These are phyloP conservation scores for Acer campestre DNA, from an alignment of 345 rosid genomes.

Conservation along the genomic window DNA sequence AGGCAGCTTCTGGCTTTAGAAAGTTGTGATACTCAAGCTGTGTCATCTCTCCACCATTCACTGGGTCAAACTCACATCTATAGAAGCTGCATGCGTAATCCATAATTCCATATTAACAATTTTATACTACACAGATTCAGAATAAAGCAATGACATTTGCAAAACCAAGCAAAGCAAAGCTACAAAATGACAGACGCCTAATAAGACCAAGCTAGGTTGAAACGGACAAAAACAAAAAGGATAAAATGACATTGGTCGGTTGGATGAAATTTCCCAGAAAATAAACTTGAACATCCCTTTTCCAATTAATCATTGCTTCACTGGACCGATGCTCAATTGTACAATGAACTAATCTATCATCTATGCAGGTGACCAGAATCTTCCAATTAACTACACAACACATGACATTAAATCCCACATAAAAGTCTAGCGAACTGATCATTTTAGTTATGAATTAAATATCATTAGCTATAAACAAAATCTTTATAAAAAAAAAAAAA, in stretches of 20 bases:
- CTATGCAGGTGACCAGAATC: not conserved
- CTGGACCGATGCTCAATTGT: no score
- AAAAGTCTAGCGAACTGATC: not conserved
- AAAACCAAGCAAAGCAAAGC: not conserved
- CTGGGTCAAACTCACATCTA: conserved; percentile 89
- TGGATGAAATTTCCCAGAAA: not conserved
- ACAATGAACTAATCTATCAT: no score
- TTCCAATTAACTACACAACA: not conserved
- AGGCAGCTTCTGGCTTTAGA: conserved; percentile 70
- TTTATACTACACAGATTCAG: not conserved
- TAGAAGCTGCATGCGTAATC: conserved; percentile 67
- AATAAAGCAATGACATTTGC: not conserved
- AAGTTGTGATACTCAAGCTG: conserved; percentile 84
- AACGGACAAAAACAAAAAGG: not conserved
- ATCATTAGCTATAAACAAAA: not conserved
- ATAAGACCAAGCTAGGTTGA: not conserved
- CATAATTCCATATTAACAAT: not conserved
- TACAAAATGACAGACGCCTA: not conserved
- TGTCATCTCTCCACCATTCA: conserved; percentile 89
- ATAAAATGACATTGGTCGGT: not conserved
- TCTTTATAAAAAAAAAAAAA: not conserved
- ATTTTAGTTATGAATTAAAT: not conserved
- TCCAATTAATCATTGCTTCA: no score
- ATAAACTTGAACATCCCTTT: no score
- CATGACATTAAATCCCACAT: not conserved